phyloP scores from a whole-genome alignment of 73 alveolate species.

The Paramecium primaurelia region DNA sequence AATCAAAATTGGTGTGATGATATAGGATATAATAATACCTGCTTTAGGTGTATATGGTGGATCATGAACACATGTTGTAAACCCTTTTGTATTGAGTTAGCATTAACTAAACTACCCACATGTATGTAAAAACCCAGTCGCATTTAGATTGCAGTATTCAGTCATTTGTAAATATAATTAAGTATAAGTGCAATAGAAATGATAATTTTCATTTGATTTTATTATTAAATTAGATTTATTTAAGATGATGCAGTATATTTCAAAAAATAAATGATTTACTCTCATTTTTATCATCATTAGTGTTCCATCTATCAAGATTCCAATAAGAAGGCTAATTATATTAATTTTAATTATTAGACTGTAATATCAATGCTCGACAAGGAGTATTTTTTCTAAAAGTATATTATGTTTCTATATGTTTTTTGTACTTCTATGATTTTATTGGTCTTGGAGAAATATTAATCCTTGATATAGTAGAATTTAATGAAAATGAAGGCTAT shows the following conservation, averaged over 20 bases:
- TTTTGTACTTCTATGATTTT: not conserved
- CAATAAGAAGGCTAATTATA: not conserved
- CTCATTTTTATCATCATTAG: not conserved
- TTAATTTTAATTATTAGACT: not conserved
- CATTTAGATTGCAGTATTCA: not conserved
- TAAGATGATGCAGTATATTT: not conserved
- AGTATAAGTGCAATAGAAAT: not conserved
- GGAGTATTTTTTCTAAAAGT: not conserved
- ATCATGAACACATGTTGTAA: not conserved
- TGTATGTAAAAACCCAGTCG: conserved; percentile 6
- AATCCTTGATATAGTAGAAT: not conserved
- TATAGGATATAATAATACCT: not conserved
- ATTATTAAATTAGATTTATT: not conserved
- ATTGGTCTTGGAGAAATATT: not conserved
- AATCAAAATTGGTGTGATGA: not conserved
- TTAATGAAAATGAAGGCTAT: not conserved
- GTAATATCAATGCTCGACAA: not conserved
- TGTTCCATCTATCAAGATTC: not conserved
- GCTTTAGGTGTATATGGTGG: not conserved
- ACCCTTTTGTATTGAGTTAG: not conserved
- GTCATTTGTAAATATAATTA: not conserved
- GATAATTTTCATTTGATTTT: not conserved
- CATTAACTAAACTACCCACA: conserved; percentile 34
- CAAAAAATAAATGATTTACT: not conserved
- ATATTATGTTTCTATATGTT: not conserved